Evolutionary conservation across 2,329 filamentous ascomycete genomes (phyloP), one percentile per base, ranked within the genome.

Genomic region (Fonsecaea erecta): DNA sequence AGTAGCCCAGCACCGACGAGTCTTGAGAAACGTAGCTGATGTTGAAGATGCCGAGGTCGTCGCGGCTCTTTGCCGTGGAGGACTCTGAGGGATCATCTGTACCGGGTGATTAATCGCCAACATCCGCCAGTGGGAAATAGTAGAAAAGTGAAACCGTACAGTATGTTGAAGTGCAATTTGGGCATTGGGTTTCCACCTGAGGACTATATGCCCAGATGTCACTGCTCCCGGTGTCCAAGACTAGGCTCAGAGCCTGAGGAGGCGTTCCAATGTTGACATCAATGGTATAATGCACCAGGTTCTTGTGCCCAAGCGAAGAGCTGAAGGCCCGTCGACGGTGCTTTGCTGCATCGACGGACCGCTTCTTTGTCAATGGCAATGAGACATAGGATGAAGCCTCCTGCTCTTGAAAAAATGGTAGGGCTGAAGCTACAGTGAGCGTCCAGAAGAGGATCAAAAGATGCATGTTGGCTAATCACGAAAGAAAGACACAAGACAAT

Each of bases 21-120:
- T 85, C 86, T 16, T 85, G 85, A 69, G 91, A 89, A 18, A 86
- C 88, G 71, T 91, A 91, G 30, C 16, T 60, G 57, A 52, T 52
- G 18, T 52, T 60, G 32, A 60, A 53, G 11, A 30, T 9, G 14
- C 57, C 57, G 1, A 60, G 6, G 12, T 60, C 57, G 21, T 28
- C n/a, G 46, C 57, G 57, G 8, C 35, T 18, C 12, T 16, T 30
- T 11, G 30, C 57, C n/a, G 57, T 60, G 3, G 57, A 60, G 21
- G 57, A 60, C 24, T 60, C 7, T 8, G 57, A 7, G 18, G 57
- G 57, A 43, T 60, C 57, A 37, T 60, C 57, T 60, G 40, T 12
- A 21, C 18, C 32, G 18, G 12, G 18, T n/a, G 9, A 12, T 60
- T 24, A 60, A 30, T 9, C 9, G 32, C 32, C 35, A 9, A 14